Evolutionary conservation across 2,329 filamentous ascomycete species (phyloP), one percentile per base, ranked within the genome.

Genomic region (Tolypocladium nubicola): DNA sequence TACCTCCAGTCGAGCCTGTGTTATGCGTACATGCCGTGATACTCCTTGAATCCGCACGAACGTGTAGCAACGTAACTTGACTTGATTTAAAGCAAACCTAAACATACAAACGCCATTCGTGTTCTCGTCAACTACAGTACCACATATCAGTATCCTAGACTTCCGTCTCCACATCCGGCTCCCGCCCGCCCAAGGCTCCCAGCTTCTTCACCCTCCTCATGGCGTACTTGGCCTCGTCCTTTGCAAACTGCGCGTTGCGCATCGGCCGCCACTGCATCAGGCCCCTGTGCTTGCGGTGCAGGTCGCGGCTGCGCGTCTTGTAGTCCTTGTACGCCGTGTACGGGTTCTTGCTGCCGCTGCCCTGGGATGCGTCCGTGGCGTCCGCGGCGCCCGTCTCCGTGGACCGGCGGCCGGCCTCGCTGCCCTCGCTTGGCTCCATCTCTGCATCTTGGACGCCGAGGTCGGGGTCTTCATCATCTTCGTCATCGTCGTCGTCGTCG

Each of bases 211-310:
- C 74, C 70, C 89, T 89, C 50, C 85, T 79, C 6, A 91, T 71
- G 0, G 89, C 90, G 73, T 86, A 92, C 65, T 88, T 87, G 0
- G 88, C 84, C 76, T 97, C 89, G 65, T 97, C 81, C 73, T 94
- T 96, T 49, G 87, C 92, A 70, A 97, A 97, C 63, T 86, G 84
- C 26, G 84, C 78, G 68, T 96, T 96, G 45, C 93, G 80, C 69
- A 92, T 88, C 0, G 93, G 92, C 67, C 86, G 89, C 91, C 92
- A 97, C 71, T 97, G 93, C 90, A 97, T 96, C 68, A 96, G 66
- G 0, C 93, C 93, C 13, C 92, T 81, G 64, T 97, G 91, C 73
- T 92, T 90, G 0, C 92, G 83, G 69, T 92, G 87, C 68, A 97
- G 79, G 52, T 88, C 85, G 61, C 87, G 84, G 67, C 86, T 90